Evolutionary conservation across 139 green algal species (phyloP).

Genomic region (Chlorella sp.): DNA sequence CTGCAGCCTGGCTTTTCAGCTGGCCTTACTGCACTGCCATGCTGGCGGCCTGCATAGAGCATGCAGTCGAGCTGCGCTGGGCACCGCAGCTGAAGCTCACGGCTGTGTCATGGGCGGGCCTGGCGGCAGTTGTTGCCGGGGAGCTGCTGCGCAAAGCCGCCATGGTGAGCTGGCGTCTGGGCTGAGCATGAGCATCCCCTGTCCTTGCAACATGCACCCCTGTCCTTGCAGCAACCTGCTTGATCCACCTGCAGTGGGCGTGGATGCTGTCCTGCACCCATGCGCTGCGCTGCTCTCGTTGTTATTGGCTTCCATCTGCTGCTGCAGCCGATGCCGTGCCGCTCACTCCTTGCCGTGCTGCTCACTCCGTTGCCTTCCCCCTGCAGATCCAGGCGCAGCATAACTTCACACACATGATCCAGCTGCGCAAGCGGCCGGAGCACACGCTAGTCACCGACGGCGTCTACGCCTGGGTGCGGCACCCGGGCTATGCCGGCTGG

Average conservation of each 20-base stretch:
- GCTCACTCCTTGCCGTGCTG: background rate
- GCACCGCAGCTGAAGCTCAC: constrained; percentile 37
- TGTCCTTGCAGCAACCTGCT: background rate
- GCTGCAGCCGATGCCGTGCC: background rate
- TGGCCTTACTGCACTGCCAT: constrained; percentile 65
- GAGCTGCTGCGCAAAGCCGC: constrained; percentile 73
- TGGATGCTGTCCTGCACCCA: too few species aligned
- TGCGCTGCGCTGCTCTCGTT: too few species aligned
- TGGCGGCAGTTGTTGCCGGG: constrained; percentile 56
- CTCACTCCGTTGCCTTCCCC: background rate
- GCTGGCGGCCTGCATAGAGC: constrained; percentile 50
- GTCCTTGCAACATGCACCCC: background rate
- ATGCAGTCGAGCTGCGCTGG: constrained; percentile 34
- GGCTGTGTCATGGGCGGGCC: constrained; percentile 39
- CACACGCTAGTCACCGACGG: constrained; percentile 66
- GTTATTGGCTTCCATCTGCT: background rate
- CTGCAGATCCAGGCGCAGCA: constrained; percentile 61
- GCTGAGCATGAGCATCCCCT: too few species aligned
- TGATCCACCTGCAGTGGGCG: too few species aligned
- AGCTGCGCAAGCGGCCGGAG: constrained; percentile 32
- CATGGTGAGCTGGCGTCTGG: constrained; percentile 61
- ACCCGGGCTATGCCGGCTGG: constrained; percentile 94
- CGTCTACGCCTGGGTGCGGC: constrained; percentile 77
- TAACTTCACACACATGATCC: constrained; percentile 82
- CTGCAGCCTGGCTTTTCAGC: constrained; percentile 61